Base-by-base conservation (phyloP, 176 grass and related monocot genomes). In the Ensete ventricosum region DNA sequence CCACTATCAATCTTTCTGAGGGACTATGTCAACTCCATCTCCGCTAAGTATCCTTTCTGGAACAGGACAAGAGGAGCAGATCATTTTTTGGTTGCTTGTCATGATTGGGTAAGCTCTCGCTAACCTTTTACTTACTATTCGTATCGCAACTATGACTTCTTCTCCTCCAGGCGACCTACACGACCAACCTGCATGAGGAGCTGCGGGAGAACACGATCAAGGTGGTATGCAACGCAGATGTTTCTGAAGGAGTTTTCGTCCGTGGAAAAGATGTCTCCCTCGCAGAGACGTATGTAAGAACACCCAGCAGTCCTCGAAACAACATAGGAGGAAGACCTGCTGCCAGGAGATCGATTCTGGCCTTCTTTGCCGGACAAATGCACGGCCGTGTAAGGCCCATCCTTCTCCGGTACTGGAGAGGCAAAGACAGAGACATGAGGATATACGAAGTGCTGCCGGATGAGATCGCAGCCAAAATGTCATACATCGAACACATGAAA, bases 11-110 rank as follows among this genome's bases (percentile, higher is more conserved):
- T 65, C 25, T 65, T 65, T 22, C 23, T 65, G 22, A 65, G 63
- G 63, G 22, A 65, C 25, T 12, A 65, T 2, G 12, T 65, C 25
- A 27, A 65, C 63, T 10, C 25, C 21, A 65, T 65, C 25, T 29
- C 63, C 25, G 63, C 11, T 11, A 65, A 65, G 63, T 65, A 65
- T 65, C 63, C 63, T 65, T 65, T 65, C 25, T 65, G 63, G 63
- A 65, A 65, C 13, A n/a, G 63, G 25, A 65, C 63, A 65, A 65
- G 63, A 65, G 63, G 63, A 65, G 63, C 63, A 12, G 63, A 65
- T 65, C 63, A 65, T 65, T 65, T 65, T 65, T 22, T 65, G 13
- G 63, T 65, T 29, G 63, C 23, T 65, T 65, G 63, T 23, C 63
- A 65, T 25, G 63, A 65, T 13, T 65, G 63, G 63, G 63, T 65